phyloP scores from a whole-genome alignment of 495 filamentous ascomycete species.

The Neurospora africana region DNA sequence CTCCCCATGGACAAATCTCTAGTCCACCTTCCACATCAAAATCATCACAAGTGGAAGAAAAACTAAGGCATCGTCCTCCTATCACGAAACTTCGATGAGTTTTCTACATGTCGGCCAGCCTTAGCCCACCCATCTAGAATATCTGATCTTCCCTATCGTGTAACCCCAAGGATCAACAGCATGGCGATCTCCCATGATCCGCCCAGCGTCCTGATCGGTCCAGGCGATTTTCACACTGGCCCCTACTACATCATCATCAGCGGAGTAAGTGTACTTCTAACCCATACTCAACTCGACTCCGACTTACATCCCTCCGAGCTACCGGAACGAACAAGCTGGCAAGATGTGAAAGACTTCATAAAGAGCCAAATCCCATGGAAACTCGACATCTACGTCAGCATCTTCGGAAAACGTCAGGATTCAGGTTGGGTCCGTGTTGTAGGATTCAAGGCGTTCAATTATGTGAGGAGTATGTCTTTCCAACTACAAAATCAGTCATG shows the following conservation, averaged over 20 bases:
- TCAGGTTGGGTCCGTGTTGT: slow-evolving; percentile 9
- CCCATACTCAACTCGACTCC: not conserved
- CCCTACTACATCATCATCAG: slow-evolving; percentile 7
- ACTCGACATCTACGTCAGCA: slow-evolving; percentile 3
- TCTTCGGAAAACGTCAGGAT: not conserved
- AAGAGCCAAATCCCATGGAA: not conserved
- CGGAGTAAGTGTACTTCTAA: not conserved
- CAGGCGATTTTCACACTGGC: not conserved
- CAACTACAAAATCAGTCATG: no score
- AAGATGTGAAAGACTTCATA: slow-evolving; percentile 4
- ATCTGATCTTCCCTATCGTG: not conserved
- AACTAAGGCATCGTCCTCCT: not conserved
- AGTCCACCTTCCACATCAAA: not conserved
- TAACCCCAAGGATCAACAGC: not conserved
- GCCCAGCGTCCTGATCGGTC: not conserved
- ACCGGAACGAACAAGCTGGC: not conserved
- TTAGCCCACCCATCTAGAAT: not conserved
- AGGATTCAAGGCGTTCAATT: not conserved
- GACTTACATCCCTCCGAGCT: not conserved
- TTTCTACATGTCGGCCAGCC: not conserved
- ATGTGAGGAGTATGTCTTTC: slow-evolving; percentile 2
- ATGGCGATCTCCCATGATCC: not conserved
- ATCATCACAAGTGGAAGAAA: not conserved
- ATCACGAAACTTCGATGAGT: not conserved
- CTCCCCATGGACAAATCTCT: not conserved